Conservation (phyloP, 2,329 filamentous ascomycete species). For the Pyricularia pennisetigena region DNA sequence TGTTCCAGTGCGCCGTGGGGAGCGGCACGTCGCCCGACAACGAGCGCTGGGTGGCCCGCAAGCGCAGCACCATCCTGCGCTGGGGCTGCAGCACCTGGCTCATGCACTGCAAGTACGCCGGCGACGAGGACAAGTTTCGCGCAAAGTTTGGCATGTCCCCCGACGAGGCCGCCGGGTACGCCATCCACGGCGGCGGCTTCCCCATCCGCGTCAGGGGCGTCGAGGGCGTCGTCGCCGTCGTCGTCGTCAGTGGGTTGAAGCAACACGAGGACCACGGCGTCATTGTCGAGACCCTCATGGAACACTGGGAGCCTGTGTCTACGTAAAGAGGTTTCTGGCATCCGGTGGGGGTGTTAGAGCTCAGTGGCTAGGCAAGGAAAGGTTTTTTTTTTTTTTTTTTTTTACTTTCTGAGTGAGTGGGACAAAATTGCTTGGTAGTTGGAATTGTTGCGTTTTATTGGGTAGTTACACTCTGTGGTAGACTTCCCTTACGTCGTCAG, state of each 20-base stretch:
- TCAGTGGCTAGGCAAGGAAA: not conserved
- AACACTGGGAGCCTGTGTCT: not conserved
- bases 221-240: constrained; percentile 65
- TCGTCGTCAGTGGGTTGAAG: constrained; percentile 67
- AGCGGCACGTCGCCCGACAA: constrained; percentile 62
- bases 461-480: not conserved
- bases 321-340: not conserved
- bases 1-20: constrained; percentile 63
- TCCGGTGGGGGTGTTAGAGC: not conserved
- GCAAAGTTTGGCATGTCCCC: constrained; percentile 52
- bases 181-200: constrained; percentile 69
- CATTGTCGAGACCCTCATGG: constrained; percentile 43
- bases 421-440: too few species aligned
- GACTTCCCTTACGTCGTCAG: constrained; percentile 28
- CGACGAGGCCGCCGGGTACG: constrained; percentile 50
- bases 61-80: constrained; percentile 61
- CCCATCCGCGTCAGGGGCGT: constrained; percentile 64
- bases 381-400: too few species aligned
- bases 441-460: too few species aligned
- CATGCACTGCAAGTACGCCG: constrained; percentile 56
- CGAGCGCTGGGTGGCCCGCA: constrained; percentile 59
- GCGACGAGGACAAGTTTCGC: constrained; percentile 55
- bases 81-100: constrained; percentile 64
- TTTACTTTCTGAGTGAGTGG: too few species aligned
- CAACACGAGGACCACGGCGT: constrained; percentile 71